Conservation (phyloP, 2,329 filamentous ascomycete genomes). For the Hypoxylon sp. region DNA sequence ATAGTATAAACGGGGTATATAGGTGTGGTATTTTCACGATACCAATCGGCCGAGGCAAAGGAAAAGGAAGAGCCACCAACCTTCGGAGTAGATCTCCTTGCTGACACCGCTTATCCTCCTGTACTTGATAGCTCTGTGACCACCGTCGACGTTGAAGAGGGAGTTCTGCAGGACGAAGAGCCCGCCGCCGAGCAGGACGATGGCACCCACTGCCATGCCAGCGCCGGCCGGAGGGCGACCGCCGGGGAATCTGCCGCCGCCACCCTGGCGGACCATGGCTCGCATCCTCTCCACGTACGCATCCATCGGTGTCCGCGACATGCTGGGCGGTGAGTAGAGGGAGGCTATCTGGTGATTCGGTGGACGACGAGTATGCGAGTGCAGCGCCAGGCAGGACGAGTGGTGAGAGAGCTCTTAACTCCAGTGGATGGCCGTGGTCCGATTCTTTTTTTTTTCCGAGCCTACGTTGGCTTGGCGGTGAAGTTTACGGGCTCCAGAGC, state of each 20-base stretch:
- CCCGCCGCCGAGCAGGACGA: slow-evolving; percentile 57
- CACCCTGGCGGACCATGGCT: slow-evolving; percentile 44
- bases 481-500: no score
- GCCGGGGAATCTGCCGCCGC: slow-evolving; percentile 52
- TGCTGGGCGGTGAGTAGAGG: slow-evolving; percentile 30
- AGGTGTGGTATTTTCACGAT: no score
- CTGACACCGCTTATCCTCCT: slow-evolving; percentile 89
- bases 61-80: slow-evolving; percentile 54
- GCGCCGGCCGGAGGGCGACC: slow-evolving; percentile 54
- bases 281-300: slow-evolving; percentile 41
- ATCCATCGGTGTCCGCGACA: slow-evolving; percentile 46
- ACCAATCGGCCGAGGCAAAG: no score
- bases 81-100: slow-evolving; percentile 96
- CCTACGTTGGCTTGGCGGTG: no score
- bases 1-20: no score
- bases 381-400: slow-evolving; percentile 12
- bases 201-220: slow-evolving; percentile 51
- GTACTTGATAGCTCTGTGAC: slow-evolving; percentile 99
- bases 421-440: slow-evolving; percentile 24
- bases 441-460: slow-evolving; percentile 28
- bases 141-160: slow-evolving; percentile 90
- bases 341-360: not conserved
- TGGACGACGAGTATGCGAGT: slow-evolving; percentile 6
- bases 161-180: slow-evolving; percentile 64
- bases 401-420: slow-evolving; percentile 32